phyloP scores from a whole-genome alignment of 1,284 basidiomycete species.

The Cutaneotrichosporon sp. region DNA sequence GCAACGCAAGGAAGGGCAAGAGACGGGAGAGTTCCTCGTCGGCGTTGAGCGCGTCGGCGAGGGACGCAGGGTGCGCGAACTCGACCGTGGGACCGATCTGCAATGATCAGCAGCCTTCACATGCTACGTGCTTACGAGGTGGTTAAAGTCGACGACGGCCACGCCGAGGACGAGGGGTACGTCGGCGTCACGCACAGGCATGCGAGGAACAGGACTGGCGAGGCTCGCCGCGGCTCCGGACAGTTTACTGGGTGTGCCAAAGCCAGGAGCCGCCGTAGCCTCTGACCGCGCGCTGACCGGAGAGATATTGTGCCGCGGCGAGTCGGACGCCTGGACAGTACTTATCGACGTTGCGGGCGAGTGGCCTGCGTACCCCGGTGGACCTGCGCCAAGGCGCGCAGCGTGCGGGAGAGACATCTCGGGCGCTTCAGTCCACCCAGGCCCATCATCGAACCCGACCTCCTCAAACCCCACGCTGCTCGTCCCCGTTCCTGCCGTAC shows the following conservation, averaged over 20 bases:
- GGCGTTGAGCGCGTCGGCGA: constrained; percentile 61
- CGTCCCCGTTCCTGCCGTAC: not conserved
- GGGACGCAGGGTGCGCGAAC: constrained; percentile 56
- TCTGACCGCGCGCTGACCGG: constrained; percentile 1
- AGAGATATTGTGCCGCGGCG: not conserved
- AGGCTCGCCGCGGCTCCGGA: not conserved
- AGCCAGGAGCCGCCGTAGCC: not conserved
- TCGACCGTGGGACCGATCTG: constrained; percentile 88
- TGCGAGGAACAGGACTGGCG: not conserved
- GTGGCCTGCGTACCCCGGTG: not conserved
- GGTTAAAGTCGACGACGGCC: constrained; percentile 84
- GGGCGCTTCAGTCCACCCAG: constrained; percentile 16
- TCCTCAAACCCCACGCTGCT: constrained; percentile 14
- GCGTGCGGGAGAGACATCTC: not conserved
- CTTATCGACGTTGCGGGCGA: not conserved
- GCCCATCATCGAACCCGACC: constrained; percentile 18
- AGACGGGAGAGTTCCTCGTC: constrained; percentile 76
- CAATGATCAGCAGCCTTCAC: constrained; percentile 10
- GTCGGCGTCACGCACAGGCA: constrained; percentile 8
- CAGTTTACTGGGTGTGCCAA: not conserved
- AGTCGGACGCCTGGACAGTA: not conserved
- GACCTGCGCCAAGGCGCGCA: constrained; percentile 1
- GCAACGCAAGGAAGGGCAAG: constrained; percentile 93
- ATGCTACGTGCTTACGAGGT: constrained; percentile 57
- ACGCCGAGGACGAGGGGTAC: constrained; percentile 60